phyloP scores from a whole-genome alignment of 2,329 filamentous ascomycete species.

The Pseudogymnoascus sp. region DNA sequence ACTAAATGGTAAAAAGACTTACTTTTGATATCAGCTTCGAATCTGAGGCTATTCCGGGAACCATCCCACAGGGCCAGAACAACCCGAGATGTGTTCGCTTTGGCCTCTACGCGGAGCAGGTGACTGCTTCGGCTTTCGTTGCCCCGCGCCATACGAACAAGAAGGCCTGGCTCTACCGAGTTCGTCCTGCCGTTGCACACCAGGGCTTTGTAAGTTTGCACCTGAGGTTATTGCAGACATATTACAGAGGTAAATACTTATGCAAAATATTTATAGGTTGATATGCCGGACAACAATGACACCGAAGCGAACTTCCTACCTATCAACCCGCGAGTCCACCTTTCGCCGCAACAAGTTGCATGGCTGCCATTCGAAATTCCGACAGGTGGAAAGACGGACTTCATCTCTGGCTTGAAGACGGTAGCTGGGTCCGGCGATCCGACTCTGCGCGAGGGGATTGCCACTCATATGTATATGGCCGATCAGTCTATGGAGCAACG shows the following conservation, averaged over 20 bases:
- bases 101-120: slow-evolving; percentile 39
- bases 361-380: slow-evolving; percentile 40
- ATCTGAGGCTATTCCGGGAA: slow-evolving; percentile 37
- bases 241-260: too few species aligned
- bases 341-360: slow-evolving; percentile 41
- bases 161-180: slow-evolving; percentile 38
- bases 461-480: slow-evolving; percentile 42
- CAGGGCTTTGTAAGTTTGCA: slow-evolving; percentile 15
- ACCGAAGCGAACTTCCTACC: slow-evolving; percentile 40
- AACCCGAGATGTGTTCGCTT: slow-evolving; percentile 35
- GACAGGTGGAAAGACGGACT: slow-evolving; percentile 41
- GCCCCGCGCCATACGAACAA: slow-evolving; percentile 35
- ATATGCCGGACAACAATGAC: slow-evolving; percentile 28
- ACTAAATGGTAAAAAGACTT: too few species aligned
- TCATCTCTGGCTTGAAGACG: slow-evolving; percentile 42
- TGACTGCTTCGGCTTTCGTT: slow-evolving; percentile 39
- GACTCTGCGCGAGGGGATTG: slow-evolving; percentile 43
- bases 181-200: slow-evolving; percentile 38
- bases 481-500: slow-evolving; percentile 39
- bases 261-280: not conserved
- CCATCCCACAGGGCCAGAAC: slow-evolving; percentile 34
- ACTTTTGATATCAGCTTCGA: slow-evolving; percentile 25
- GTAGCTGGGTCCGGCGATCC: slow-evolving; percentile 45
- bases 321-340: slow-evolving; percentile 38
- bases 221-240: not conserved